Evolutionary conservation across 2,329 filamentous ascomycete species (phyloP), one percentile per base, ranked within the genome.

Genomic region (Fragosphaeria purpurea): DNA sequence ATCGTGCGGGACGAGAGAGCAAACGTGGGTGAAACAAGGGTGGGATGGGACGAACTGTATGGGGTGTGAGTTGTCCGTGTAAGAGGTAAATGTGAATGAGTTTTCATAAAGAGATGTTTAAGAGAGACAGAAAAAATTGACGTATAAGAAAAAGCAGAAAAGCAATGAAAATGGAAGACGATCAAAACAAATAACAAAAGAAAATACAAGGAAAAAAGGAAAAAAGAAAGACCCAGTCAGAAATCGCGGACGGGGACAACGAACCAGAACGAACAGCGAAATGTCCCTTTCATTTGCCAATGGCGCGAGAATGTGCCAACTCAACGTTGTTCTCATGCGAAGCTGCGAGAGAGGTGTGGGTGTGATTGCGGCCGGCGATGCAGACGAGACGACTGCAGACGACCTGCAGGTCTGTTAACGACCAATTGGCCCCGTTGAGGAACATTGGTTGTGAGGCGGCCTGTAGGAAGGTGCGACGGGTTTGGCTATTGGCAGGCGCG

Each of bases 391-490:
- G 43, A 45, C 9, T 32, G 30, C 10, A 39, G 22, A 22, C 22
- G 22, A 22, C 22, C 22, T 22, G 22, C 22, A 22, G 22, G 22
- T 22, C 22, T 22, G 22, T 22, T 22, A 22, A 22, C 22, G 22
- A 22, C 22, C 22, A 32, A 43, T 35, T 35, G 12, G 37, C 11
- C 30, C 41, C 44, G n/a, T 44, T 42, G 22, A 30, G 9, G 40
- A 45, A 37, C 51, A 40, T 34, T 22, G 53, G 52, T 56, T 57
- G 56, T 50, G 54, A 57, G 60, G 61, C 61, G 47, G 55, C 60
- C 61, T 60, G 51, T 60, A 46, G 55, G 53, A 50, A 53, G n/a
- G 10, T 6, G 3, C 13, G 31, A 40, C 7, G 11, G 35, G 48
- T 42, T 30, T 41, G 48, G 45, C 56, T 52, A 61, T 58, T 59